Evolutionary conservation across 441 rosid species (phyloP).

Genomic region (Pelargonium australe): DNA sequence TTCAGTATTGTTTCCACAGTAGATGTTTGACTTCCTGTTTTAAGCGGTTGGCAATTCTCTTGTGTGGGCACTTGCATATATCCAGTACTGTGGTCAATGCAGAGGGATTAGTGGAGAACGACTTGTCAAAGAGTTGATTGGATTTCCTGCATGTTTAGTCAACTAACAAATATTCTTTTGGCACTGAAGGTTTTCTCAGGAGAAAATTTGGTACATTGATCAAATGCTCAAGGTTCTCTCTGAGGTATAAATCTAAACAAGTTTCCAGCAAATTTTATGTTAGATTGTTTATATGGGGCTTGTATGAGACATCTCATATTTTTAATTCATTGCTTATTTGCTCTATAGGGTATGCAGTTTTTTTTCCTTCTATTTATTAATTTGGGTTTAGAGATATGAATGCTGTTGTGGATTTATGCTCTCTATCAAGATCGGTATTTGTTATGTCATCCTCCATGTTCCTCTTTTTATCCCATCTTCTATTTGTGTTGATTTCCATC

Average conservation of each 20-base stretch:
- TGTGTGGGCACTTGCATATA: background rate
- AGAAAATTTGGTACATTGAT: slow-evolving; percentile 94
- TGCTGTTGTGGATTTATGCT: too few relatives aligned
- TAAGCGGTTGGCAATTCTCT: background rate
- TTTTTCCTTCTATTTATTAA: background rate
- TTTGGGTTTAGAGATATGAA: background rate
- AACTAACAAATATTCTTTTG: slow-evolving; percentile 26
- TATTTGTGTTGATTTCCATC: too few relatives aligned
- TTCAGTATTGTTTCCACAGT: too few relatives aligned
- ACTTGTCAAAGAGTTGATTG: slow-evolving; percentile 5
- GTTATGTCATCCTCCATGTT: too few relatives aligned
- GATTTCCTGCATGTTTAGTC: slow-evolving; percentile 12
- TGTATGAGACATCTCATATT: slow-evolving; percentile 12
- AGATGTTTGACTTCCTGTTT: too few relatives aligned
- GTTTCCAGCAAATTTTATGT: background rate
- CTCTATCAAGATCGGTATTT: too few relatives aligned
- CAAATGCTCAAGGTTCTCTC: slow-evolving; percentile 99
- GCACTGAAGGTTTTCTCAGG: slow-evolving; percentile 78
- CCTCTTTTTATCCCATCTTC: too few relatives aligned
- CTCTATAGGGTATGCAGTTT: background rate
- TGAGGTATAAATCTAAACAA: slow-evolving; percentile 55
- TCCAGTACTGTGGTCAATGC: background rate
- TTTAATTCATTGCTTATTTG: slow-evolving; percentile 6
- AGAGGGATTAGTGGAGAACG: slow-evolving; percentile 9
- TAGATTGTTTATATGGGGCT: background rate